These are phyloP conservation scores for Xanthoconium separans DNA, from an alignment of 1,284 basidiomycete species.

Conservation along the genomic window DNA sequence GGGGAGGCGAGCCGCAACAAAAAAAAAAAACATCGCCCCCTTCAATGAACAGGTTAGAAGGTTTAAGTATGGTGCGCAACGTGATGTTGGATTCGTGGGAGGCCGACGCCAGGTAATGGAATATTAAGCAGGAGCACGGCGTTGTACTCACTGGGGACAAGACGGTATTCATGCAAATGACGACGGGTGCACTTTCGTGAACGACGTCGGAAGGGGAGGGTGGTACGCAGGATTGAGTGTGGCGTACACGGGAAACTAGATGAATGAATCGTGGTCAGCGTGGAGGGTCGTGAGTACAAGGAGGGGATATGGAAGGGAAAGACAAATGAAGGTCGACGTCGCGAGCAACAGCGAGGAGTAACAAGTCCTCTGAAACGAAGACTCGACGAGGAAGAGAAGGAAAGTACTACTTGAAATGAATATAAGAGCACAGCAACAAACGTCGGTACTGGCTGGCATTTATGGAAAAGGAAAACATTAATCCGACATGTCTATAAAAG, in stretches of 20 bases:
- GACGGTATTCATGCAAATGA: constrained; percentile 30
- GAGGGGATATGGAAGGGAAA: constrained; percentile 32
- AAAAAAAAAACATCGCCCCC: background rate
- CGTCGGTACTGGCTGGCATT: constrained; percentile 14
- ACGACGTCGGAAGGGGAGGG: constrained; percentile 13
- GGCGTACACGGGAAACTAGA: constrained; percentile 37
- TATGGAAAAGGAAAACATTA: constrained; percentile 14
- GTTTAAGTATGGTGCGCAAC: constrained; percentile 18
- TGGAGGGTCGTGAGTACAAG: constrained; percentile 48
- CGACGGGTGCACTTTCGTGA: constrained; percentile 21
- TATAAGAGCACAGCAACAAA: constrained; percentile 31
- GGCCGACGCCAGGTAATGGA: background rate
- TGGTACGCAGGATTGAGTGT: constrained; percentile 21
- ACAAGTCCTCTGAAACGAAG: constrained; percentile 27
- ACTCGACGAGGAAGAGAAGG: constrained; percentile 28
- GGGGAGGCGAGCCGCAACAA: background rate
- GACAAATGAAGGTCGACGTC: constrained; percentile 21
- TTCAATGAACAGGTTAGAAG: constrained; percentile 9
- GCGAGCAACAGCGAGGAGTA: constrained; percentile 33
- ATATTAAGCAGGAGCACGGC: background rate
- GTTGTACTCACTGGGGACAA: constrained; percentile 23
- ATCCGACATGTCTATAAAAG: constrained; percentile 20
- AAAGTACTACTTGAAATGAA: constrained; percentile 26
- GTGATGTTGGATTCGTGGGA: background rate
- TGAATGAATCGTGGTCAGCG: constrained; percentile 50